Base-by-base conservation (phyloP, 2,329 filamentous ascomycete species). In the Leptographium procerum region DNA sequence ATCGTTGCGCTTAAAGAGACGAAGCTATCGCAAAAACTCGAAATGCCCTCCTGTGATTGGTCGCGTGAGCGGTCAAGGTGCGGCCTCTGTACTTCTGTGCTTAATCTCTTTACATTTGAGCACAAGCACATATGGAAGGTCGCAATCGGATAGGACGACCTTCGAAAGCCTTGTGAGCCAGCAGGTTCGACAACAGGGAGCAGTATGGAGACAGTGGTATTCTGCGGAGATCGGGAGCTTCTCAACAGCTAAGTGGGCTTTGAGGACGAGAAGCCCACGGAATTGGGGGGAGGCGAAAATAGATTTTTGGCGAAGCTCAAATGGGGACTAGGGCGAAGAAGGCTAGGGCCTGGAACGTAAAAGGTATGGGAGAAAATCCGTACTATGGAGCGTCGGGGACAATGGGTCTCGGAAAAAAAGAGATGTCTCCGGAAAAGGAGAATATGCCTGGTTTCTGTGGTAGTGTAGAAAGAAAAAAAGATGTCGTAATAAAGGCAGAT, bases 21-120 rank as follows among this genome's bases (percentile, higher is more conserved):
- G n/a, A 16, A 55, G 53, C 53, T 55, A 55, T 55, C 53, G 53
- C 53, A 56, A 56, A 56, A 34, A 11, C 34, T 22, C 47, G 24
- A 51, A 57, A 57, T 51, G 24, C 28, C 47, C 47, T 10, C 22
- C 31, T 51, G 13, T 57, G 55, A 57, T 57, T 57, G 55, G 55
- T 31, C 34, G 55, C 28, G 55, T 24, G 45, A 22, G 55, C 10
- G 43, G 22, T 29, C 8, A 24, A n/a, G 24, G 36, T 22, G 31
- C 10, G 24, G 24, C n/a, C 11, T 26, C 22, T 48, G 11, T 48
- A 13, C 11, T 14, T 24, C 19, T 26, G 45, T 16, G 24, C 26
- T 48, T 24, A 48, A 16, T 11, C 11, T 5, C 45, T 24, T 48
- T 48, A 10, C 22, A 26, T 47, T 22, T 26, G 43, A 47, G 11